These are phyloP conservation scores for Wickerhamomyces sp. DNA, from an alignment of 1,139 yeast genomes.

Conservation along the genomic window DNA sequence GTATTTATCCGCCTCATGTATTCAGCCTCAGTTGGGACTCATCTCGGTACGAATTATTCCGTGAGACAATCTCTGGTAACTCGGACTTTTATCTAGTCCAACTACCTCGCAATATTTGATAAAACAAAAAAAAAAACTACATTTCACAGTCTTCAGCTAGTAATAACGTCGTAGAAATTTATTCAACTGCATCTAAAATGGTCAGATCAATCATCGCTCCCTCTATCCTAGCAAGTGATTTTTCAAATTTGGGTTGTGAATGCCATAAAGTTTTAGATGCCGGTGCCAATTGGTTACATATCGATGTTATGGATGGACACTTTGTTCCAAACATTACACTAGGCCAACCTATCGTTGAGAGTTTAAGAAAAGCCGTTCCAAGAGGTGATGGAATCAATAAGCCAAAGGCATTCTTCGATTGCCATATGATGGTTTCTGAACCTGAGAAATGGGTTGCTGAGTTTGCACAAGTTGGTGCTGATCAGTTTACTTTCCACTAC, in stretches of 20 bases:
- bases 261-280: slow-evolving; percentile 75
- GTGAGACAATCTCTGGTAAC: too few relatives aligned
- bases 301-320: slow-evolving; percentile 98
- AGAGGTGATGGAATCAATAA: slow-evolving; percentile 35
- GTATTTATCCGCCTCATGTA: too few relatives aligned
- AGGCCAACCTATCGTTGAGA: slow-evolving; percentile 85
- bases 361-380: slow-evolving; percentile 76
- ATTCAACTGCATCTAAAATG: too few relatives aligned
- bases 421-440: slow-evolving; percentile 97
- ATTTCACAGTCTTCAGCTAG: too few relatives aligned
- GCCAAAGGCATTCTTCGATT: slow-evolving; percentile 74
- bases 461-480: slow-evolving; percentile 93
- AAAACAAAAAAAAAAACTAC: too few relatives aligned
- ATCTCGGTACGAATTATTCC: too few relatives aligned
- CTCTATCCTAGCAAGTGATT: slow-evolving; percentile 90
- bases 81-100: too few relatives aligned
- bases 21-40: too few relatives aligned
- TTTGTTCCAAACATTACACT: slow-evolving; percentile 94
- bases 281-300: slow-evolving; percentile 93
- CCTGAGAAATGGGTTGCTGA: slow-evolving; percentile 96
- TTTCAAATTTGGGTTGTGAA: slow-evolving; percentile 82
- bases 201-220: slow-evolving; percentile 90
- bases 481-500: slow-evolving; percentile 92
- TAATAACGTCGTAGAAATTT: too few relatives aligned
- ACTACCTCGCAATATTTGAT: too few relatives aligned